Percentiles rank a stretch among this genome's conserved stretches.
Evolutionary conservation across 306 rosid species (phyloP).

Genomic region (Alnus glutinosa): DNA sequence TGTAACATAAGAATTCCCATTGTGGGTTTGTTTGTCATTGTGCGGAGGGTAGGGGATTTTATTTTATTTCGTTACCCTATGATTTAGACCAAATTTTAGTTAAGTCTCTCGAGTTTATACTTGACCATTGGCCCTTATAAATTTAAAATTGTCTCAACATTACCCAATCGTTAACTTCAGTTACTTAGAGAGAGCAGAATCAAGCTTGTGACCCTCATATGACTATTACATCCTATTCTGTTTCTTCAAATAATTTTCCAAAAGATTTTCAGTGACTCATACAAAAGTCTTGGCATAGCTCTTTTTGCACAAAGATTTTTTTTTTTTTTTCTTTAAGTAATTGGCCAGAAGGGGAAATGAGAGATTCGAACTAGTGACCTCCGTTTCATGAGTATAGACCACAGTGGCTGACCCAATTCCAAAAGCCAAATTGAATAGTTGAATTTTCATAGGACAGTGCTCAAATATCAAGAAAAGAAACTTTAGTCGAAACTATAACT

Average conservation of each 20-base stretch:
- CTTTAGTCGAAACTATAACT: not conserved
- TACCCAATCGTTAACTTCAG: not conserved
- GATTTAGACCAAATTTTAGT: no score
- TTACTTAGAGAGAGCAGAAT: not conserved
- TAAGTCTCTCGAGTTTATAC: not conserved
- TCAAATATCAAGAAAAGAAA: not conserved
- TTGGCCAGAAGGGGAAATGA: no score
- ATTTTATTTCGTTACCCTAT: no score
- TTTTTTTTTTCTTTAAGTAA: no score
- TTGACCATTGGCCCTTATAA: not conserved
- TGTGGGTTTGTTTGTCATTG: no score
- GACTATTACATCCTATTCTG: not conserved
- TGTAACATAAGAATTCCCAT: not conserved
- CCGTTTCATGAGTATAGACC: not conserved
- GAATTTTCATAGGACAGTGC: not conserved
- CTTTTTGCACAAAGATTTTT: not conserved
- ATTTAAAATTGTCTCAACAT: not conserved
- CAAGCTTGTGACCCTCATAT: not conserved
- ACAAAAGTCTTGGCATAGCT: not conserved
- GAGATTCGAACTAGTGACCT: no score
- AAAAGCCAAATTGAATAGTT: not conserved
- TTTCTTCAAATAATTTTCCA: not conserved
- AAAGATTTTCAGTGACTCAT: not conserved
- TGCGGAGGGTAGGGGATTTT: no score
- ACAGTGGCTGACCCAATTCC: not conserved